Evolutionary conservation across 1,139 yeast genomes (phyloP), one percentile per base, ranked within the genome.

Genomic region (Candida anutae): DNA sequence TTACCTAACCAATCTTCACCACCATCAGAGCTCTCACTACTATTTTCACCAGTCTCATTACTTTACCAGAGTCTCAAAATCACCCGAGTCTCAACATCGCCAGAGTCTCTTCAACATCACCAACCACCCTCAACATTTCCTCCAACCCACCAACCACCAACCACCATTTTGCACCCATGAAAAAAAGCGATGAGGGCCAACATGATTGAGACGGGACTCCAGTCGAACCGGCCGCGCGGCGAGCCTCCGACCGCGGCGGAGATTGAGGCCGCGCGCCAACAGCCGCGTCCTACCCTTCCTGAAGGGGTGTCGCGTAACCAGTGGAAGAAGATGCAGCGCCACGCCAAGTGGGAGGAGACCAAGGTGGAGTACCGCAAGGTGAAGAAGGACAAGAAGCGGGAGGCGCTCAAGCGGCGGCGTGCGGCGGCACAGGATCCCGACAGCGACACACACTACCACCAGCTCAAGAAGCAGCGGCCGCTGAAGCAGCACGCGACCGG

Each of bases 281-380:
- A 33, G 23, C 25, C 26, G 25, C 48, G 50, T 30, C 35, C 48
- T 22, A 46, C 43, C 16, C 60, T 75, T 9, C 95, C 95, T 2
- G 87, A 76, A 36, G 95, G 94, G 6, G 77, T 85, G 83, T 75
- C 93, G 22, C 83, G 82, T 46, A 70, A 72, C 13, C 88, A 81
- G 37, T 88, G 85, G 79, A 88, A 88, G 50, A 75, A 75, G 42
- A 63, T 69, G 34, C 69, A 78, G 42, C 77, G 72, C 40, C 66
- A 63, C 34, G 58, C 72, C 41, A 61, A 64, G 43, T 75, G 81
- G 67, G 87, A 76, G 30, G 82, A 69, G 26, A 65, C 70, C 30
- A 78, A 79, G 41, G 83, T 68, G 4, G 75, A 72, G 29, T 72
- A 67, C 40, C 58, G 69, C 33, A 55, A 64, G 40, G 55, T 57